phyloP scores from a whole-genome alignment of 306 rosid species.

The Glycine tomentella region DNA sequence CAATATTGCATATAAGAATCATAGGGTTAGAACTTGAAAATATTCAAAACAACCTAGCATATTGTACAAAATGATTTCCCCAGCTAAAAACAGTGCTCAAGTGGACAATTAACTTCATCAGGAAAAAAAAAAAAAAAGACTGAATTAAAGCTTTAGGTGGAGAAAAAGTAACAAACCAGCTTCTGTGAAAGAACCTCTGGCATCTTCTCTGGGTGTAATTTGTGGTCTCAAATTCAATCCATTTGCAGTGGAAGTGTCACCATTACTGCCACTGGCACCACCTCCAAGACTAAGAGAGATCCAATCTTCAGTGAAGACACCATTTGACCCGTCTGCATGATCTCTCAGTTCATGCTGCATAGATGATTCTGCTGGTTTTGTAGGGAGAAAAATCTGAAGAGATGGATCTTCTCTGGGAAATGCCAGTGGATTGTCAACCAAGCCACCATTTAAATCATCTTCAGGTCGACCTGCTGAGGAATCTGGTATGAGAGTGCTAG shows the following conservation, averaged over 20 bases:
- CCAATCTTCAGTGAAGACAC: constrained; percentile 87
- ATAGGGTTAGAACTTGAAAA: no score
- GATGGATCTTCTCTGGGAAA: constrained; percentile 90
- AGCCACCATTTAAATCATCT: constrained; percentile 75
- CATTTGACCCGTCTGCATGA: constrained; percentile 77
- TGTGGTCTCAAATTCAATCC: constrained; percentile 68
- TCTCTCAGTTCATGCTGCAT: constrained; percentile 78
- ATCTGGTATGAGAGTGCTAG: constrained; percentile 62
- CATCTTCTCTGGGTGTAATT: constrained; percentile 61
- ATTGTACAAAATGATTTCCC: no score
- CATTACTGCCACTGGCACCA: constrained; percentile 67
- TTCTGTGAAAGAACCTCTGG: constrained; percentile 65
- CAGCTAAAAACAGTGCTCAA: constrained; percentile 10
- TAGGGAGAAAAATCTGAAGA: constrained; percentile 96
- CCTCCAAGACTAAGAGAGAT: constrained; percentile 94
- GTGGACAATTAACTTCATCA: background rate
- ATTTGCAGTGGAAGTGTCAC: constrained; percentile 59
- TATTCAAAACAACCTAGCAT: no score
- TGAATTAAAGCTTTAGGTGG: constrained; percentile 29
- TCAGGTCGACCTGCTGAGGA: constrained; percentile 68
- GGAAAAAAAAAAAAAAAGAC: no score
- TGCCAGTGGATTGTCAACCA: constrained; percentile 89
- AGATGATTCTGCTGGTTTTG: constrained; percentile 79
- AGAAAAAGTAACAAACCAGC: constrained; percentile 68
- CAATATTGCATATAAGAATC: no score